These are phyloP conservation scores for Austroboletus niveus DNA, from an alignment of 1,284 basidiomycete species.

Conservation along the genomic window DNA sequence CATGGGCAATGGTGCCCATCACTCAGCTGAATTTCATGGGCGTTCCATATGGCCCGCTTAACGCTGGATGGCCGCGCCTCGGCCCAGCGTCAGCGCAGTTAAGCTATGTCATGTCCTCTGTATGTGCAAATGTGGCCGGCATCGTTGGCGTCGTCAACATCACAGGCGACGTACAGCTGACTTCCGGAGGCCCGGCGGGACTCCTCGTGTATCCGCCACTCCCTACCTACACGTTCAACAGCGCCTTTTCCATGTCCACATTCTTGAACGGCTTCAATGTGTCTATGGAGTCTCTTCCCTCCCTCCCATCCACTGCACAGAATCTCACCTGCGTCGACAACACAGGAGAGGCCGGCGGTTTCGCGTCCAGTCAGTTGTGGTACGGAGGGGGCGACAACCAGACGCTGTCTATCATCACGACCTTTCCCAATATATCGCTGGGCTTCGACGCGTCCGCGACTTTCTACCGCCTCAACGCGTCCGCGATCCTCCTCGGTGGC, in stretches of 20 bases:
- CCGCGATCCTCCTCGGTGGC: neutral
- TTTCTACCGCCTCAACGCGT: neutral
- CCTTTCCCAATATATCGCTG: too few species aligned
- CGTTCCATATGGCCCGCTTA: neutral
- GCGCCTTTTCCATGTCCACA: neutral
- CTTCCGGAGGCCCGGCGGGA: neutral
- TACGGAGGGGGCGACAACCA: neutral
- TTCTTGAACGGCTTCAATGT: conserved; percentile 5
- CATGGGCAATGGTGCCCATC: neutral
- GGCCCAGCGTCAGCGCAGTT: neutral
- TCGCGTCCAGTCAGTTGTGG: neutral
- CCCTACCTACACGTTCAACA: neutral
- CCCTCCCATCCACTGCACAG: neutral
- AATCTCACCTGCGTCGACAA: neutral
- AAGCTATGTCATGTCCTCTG: neutral
- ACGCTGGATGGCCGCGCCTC: neutral
- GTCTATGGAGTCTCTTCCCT: conserved; percentile 1
- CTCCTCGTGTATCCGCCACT: neutral
- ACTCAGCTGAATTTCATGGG: fast-evolving
- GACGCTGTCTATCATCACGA: neutral
- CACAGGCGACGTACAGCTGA: neutral
- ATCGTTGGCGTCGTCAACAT: neutral
- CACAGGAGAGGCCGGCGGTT: neutral
- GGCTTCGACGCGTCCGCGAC: neutral
- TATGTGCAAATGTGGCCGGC: neutral